phyloP scores from a whole-genome alignment of 306 rosid species.

The Aeschynomene evenia region DNA sequence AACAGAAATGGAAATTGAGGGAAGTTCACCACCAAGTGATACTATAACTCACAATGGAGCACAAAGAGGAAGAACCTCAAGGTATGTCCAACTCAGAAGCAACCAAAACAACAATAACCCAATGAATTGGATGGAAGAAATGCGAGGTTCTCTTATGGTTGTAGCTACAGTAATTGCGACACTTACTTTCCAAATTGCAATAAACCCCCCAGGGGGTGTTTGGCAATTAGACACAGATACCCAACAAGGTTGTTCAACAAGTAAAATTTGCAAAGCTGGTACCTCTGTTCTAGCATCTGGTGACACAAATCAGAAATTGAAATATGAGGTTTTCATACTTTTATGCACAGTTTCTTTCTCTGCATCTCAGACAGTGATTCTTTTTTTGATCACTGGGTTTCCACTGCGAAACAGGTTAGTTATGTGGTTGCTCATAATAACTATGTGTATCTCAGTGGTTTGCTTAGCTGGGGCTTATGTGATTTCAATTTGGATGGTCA shows the following conservation, averaged over 20 bases:
- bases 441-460: slow-evolving; percentile 7
- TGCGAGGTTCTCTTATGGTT: slow-evolving; percentile 29
- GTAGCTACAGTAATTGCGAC: slow-evolving; percentile 37
- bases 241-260: background rate
- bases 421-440: slow-evolving; percentile 3
- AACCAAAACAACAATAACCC: background rate
- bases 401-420: background rate
- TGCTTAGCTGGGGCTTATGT: slow-evolving; percentile 15
- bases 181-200: slow-evolving; percentile 21
- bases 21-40: too few species aligned
- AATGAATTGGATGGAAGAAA: slow-evolving; percentile 19
- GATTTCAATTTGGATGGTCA: background rate
- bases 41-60: too few species aligned
- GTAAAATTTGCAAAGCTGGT: slow-evolving; percentile 2
- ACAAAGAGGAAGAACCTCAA: background rate
- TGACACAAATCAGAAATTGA: background rate
- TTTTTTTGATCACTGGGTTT: slow-evolving; percentile 21
- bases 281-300: slow-evolving; percentile 32
- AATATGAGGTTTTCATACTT: slow-evolving; percentile 1
- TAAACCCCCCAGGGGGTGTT: slow-evolving; percentile 39
- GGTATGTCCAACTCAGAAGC: background rate
- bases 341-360: slow-evolving; percentile 33
- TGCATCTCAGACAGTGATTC: slow-evolving; percentile 16
- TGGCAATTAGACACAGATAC: background rate
- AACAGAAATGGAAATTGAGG: too few species aligned